Evolutionary conservation across 768 basidiomycete species (phyloP).

Genomic region (Termitomyces sp.): DNA sequence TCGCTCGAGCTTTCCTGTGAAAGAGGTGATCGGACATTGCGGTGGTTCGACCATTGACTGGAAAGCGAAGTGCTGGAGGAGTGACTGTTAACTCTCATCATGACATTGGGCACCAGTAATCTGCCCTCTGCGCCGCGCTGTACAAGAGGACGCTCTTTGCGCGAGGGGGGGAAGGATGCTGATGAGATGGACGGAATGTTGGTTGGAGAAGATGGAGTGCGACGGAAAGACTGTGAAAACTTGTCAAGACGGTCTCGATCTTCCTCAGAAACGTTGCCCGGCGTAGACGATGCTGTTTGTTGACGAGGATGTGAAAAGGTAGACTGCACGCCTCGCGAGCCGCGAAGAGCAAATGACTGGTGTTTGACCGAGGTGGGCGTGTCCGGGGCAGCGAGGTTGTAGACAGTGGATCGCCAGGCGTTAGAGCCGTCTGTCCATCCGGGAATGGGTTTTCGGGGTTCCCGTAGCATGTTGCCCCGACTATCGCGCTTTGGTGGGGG

Average conservation of each 20-base stretch:
- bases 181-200: constrained; percentile 29
- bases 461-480: constrained; percentile 25
- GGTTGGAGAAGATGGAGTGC: constrained; percentile 40
- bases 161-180: constrained; percentile 30
- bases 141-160: constrained; percentile 54
- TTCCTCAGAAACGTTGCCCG: constrained; percentile 11
- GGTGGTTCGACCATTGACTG: constrained; percentile 23
- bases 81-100: constrained; percentile 32
- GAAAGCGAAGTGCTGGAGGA: constrained; percentile 35
- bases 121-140: constrained; percentile 61
- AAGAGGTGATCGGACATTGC: constrained; percentile 30
- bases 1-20: constrained; percentile 19
- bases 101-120: constrained; percentile 48
- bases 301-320: constrained; percentile 27
- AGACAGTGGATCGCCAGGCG: constrained; percentile 66
- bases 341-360: constrained; percentile 48
- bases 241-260: constrained; percentile 47
- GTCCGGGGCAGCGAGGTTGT: constrained; percentile 45
- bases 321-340: constrained; percentile 45
- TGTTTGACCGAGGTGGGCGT: constrained; percentile 30
- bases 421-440: constrained; percentile 70
- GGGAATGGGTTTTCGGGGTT: constrained; percentile 44
- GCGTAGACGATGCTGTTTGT: constrained; percentile 4
- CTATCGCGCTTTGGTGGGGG: constrained; percentile 37
- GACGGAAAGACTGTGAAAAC: constrained; percentile 55